Base-by-base conservation (phyloP, 805 yeast species). In the Starmerella bombi region DNA sequence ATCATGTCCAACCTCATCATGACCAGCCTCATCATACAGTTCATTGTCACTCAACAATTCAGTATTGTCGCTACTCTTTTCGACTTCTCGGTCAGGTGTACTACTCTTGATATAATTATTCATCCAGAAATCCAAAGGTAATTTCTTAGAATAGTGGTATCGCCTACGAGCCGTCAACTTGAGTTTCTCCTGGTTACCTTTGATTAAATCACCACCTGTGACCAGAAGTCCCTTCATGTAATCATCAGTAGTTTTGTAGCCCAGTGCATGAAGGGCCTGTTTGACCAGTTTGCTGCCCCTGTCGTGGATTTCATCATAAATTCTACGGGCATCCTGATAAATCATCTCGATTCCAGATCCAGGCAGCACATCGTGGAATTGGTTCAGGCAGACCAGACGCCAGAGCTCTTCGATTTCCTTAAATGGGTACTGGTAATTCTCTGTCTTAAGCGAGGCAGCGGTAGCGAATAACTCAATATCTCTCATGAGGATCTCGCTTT, bases 331-430 rank as follows among this genome's bases (percentile, higher is more conserved):
- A 52, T 80, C 91, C 52, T 84, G 85, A 56, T 91, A 88, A 12
- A 91, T 95, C 75, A 83, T 74, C 47, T 84, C 94, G 53, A 88
- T 88, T 61, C 94, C 83, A 5, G 93, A 79, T 3, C 98, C 98
- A 2, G 98, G 98, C 38, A 91, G 67, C n/a, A 88, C 96, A 63
- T 88, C 98, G 59, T 88, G 98, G 65, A 88, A 88, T 58, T 88
- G 97, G 57, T 94, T 85, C 41, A 91, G 64, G 46, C 85, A 74
- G 17, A 88, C 74, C 59, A 82, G 76, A 58, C 84, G 88, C 98
- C 98, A 88, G 45, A 88, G 59, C 2, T 62, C 67, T 46, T 77
- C 75, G 33, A 88, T 68, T 44, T 76, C 71, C 29, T 69, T 62
- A 25, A 69, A 65, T 2, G 98, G 98, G 57, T 88, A 88, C 43